phyloP scores from a whole-genome alignment of 192 early-diverging fungal genomes.

The Polychytrium aggregatum region DNA sequence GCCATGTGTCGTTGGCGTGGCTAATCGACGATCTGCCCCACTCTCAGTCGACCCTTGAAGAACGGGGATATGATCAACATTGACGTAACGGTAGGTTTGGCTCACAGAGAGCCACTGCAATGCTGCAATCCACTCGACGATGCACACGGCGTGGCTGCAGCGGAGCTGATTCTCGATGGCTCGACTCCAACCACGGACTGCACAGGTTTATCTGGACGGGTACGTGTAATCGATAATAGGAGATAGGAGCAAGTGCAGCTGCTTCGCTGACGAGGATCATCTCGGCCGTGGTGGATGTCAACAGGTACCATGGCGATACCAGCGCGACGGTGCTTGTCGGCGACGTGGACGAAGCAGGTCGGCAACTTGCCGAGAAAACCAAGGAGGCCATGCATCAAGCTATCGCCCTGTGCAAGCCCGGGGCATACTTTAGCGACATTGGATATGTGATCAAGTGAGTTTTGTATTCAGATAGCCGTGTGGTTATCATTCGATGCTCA shows the following conservation, averaged over 20 bases:
- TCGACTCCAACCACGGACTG: background rate
- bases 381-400: constrained; percentile 42
- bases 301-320: constrained; percentile 59
- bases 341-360: constrained; percentile 43
- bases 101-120: constrained; percentile 3
- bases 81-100: constrained; percentile 52
- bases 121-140: background rate
- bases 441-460: constrained; percentile 43
- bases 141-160: background rate
- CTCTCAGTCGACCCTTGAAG: constrained; percentile 39
- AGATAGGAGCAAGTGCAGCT: too few species aligned
- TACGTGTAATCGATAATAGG: too few species aligned
- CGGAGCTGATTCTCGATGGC: background rate
- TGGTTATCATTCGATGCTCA: background rate
- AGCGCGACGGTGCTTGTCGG: constrained; percentile 57
- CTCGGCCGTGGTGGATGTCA: background rate
- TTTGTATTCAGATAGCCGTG: background rate
- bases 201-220: constrained; percentile 43
- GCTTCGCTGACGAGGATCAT: background rate
- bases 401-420: constrained; percentile 61
- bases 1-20: too few species aligned
- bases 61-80: constrained; percentile 70
- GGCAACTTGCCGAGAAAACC: constrained; percentile 41
- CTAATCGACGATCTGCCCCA: too few species aligned
- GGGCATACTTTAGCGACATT: constrained; percentile 55